A percentile compares a stretch with the other conserved stretches of the same genome.
Conservation (phyloP, 805 yeast genomes). For the Wickerhamomyces bovis region DNA sequence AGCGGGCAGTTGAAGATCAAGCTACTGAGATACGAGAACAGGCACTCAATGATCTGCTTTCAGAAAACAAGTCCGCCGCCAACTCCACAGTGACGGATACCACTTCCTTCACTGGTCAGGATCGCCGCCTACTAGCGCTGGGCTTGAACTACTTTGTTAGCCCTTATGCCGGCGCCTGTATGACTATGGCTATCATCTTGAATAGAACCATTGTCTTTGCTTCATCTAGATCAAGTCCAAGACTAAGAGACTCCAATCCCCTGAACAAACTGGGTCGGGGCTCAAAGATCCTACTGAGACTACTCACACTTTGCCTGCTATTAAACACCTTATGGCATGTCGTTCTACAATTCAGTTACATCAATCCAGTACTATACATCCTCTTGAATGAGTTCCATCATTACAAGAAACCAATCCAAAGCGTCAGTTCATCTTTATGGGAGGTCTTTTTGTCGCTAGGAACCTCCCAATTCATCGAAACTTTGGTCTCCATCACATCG, state of each 20-base stretch:
- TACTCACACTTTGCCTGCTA: constrained; percentile 19
- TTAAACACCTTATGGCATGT: not conserved
- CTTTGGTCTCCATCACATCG: constrained; percentile 52
- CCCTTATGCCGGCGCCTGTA: constrained; percentile 46
- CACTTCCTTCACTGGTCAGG: not conserved
- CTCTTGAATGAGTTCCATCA: constrained; percentile 5
- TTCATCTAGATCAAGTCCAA: constrained; percentile 31
- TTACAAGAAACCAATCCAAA: constrained; percentile 3
- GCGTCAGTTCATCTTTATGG: constrained; percentile 44
- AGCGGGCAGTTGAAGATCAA: not conserved
- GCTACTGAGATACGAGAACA: not conserved
- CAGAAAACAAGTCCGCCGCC: not conserved
- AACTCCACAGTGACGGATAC: not conserved
- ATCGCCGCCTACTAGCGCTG: not conserved
- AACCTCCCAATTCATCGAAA: constrained; percentile 57
- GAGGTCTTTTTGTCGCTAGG: constrained; percentile 56
- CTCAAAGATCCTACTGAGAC: constrained; percentile 31
- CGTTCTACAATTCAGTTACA: not conserved
- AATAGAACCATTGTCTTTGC: constrained; percentile 58
- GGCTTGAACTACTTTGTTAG: constrained; percentile 39
- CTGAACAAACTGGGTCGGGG: constrained; percentile 7
- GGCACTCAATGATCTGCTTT: not conserved
- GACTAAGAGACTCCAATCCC: constrained; percentile 23
- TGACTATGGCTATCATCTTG: constrained; percentile 50
- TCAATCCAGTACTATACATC: not conserved